Base-by-base conservation (phyloP, 805 yeast genomes). In the Yarrowia yakushimensis region DNA sequence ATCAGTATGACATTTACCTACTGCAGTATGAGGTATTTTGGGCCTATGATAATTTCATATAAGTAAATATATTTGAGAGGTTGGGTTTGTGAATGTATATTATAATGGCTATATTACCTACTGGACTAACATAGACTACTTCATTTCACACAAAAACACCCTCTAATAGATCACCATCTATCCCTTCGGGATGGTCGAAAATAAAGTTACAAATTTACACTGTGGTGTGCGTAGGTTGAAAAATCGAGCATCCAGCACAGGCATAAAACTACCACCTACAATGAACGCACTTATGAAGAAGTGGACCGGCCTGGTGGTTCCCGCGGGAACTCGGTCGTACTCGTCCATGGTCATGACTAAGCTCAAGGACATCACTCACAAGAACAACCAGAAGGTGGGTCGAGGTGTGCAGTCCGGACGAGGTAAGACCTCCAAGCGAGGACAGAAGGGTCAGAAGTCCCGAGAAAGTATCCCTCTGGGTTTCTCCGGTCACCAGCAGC, bases 401-500 rank as follows among this genome's bases (percentile, higher is more conserved):
- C 85, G 99, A 78, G 98, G 98, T 77, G 96, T 97, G 23, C 91
- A 96, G 42, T 87, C 96, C 36, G 77, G 76, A 23, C 79, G 82
- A 67, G 99, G 99, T 78, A 92, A 93, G 76, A 94, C 98, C 3
- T 85, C 97, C 7, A 96, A 97, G 54, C 82, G 98, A 74, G 99
- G 99, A 80, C 96, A 90, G 71, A 94, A 94, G 78, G 99, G 99
- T 84, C 98, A 93, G 74, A 93, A 93, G 77, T 97, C 98, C 11
- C 84, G 98, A 76, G 88, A 93, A 37, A 83, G 86, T 42, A 93
- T 93, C 30, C 93, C 91, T 63, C 83, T 87, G 64, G 90, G 96
- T 93, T 90, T 93, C 73, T 99, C 94, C 79, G 99, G 99, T 84
- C 98, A 99, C 73, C 99, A 94, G 74, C 94, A 98, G 1, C 98